Percentiles rank a stretch among this genome's conserved stretches.
Conservation (phyloP, 805 yeast genomes). For the Yarrowia yakushimensis region DNA sequence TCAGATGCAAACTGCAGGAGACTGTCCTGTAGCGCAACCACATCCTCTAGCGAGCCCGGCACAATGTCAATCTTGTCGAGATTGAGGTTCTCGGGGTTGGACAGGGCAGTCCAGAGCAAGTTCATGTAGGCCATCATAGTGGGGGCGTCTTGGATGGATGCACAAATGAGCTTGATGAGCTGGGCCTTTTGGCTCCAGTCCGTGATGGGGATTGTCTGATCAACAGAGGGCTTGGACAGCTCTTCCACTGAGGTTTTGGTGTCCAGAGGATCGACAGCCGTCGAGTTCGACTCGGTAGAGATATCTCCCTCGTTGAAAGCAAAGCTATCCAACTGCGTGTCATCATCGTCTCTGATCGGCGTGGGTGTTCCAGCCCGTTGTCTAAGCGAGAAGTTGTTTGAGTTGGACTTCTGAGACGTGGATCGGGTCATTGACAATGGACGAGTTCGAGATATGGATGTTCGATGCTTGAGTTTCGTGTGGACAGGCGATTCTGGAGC, state of each 20-base stretch:
- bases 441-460: not conserved
- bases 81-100: constrained; percentile 19
- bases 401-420: constrained; percentile 11
- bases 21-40: not conserved
- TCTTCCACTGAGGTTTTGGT: not conserved
- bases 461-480: not conserved
- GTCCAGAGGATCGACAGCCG: constrained; percentile 17
- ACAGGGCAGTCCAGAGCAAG: constrained; percentile 1
- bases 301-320: not conserved
- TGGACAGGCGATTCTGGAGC: not conserved
- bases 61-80: constrained; percentile 8
- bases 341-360: not conserved
- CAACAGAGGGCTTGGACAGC: not conserved
- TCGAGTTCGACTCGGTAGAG: not conserved
- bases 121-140: constrained; percentile 12
- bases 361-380: constrained; percentile 8
- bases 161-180: constrained; percentile 8
- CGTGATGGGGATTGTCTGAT: constrained; percentile 19
- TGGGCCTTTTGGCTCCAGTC: constrained; percentile 23
- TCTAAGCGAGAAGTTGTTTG: not conserved
- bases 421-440: constrained; percentile 17
- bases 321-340: not conserved
- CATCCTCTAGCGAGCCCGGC: constrained; percentile 15
- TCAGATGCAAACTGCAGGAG: not conserved
- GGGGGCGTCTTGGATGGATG: constrained; percentile 13